Evolutionary conservation across 2,329 filamentous ascomycete species (phyloP).

Genomic region (Chaetomiaceae sp.): DNA sequence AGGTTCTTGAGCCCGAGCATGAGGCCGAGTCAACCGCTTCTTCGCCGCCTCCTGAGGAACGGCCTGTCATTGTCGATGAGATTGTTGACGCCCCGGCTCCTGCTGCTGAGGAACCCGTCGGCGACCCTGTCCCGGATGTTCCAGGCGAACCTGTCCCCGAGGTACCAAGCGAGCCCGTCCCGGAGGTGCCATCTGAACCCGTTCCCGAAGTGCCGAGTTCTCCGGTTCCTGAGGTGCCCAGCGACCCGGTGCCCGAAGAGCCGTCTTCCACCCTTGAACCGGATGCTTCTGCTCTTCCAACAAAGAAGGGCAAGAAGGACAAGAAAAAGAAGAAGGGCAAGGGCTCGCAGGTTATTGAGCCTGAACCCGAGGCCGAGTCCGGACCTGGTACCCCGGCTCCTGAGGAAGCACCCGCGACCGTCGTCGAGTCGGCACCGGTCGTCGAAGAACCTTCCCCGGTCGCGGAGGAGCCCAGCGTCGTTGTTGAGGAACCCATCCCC

Average conservation of each 20-base stretch:
- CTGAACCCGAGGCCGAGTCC: neutral
- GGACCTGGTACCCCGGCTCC: neutral
- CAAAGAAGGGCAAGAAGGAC: constrained; percentile 7
- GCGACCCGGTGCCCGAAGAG: neutral
- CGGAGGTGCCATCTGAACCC: neutral
- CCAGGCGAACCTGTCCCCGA: neutral
- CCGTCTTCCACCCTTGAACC: neutral
- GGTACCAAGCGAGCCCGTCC: neutral
- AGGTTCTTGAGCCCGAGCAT: constrained; percentile 10
- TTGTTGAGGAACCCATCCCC: neutral
- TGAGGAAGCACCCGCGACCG: neutral
- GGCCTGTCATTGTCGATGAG: neutral
- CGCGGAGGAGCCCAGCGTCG: neutral
- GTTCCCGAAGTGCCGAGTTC: constrained; percentile 9
- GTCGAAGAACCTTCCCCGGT: neutral
- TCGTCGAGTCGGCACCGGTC: neutral
- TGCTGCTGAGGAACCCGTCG: neutral
- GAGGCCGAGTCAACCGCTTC: neutral
- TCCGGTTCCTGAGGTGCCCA: constrained; percentile 8
- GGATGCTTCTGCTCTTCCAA: neutral
- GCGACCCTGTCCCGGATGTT: neutral
- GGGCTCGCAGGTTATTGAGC: neutral
- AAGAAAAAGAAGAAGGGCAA: constrained; percentile 14
- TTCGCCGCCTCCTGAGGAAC: neutral
- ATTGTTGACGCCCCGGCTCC: neutral